Base-by-base conservation (phyloP, 2,329 filamentous ascomycete species). In the Fusarium sp. region DNA sequence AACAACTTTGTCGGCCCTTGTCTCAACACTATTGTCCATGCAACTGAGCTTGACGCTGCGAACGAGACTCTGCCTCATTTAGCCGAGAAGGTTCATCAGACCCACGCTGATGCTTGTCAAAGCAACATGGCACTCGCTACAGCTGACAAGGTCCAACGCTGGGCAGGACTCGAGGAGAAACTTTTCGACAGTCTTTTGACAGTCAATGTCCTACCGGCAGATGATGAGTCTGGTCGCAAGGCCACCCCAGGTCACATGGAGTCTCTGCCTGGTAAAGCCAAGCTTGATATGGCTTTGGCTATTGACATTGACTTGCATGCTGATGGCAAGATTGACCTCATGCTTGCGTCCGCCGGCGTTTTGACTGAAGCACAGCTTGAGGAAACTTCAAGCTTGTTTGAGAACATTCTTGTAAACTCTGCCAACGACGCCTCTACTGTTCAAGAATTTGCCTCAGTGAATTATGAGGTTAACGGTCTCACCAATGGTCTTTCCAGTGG, bases 101-200 rank as follows among this genome's bases (percentile, higher is more conserved):
- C 47, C 5, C 65, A 67, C 15, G 7, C 51, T 5, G 31, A 50
- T 3, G 42, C 42, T 5, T 46, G 28, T 6, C 58, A 60, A 9
- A 58, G 13, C 4, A 10, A 24, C 0, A 68, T 67, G 65, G 43
- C 65, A 1, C 58, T 67, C 3, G 64, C 65, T 4, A 64, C 47
- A 2, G 47, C 65, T 0, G 58, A 67, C 3, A 47, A 54, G 5
- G 64, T 55, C 6, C 65, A 67, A 2, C 64, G 58, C 5, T 67
- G 64, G 58, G 49, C 64, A 6, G 58, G 47, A 6, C 54, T 39
- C 0, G 64, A 67, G 2, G 58, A 51, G 3, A 67, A 68, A 13
- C 11, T 68, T 0, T 67, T 67, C 5, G 58, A 67, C 4, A 67
- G 65, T 17, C 40, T 67, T 1, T 15, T 67, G 2, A 67, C 52